Conservation (phyloP, 2,329 filamentous ascomycete species). For the Cercospora sp. region DNA sequence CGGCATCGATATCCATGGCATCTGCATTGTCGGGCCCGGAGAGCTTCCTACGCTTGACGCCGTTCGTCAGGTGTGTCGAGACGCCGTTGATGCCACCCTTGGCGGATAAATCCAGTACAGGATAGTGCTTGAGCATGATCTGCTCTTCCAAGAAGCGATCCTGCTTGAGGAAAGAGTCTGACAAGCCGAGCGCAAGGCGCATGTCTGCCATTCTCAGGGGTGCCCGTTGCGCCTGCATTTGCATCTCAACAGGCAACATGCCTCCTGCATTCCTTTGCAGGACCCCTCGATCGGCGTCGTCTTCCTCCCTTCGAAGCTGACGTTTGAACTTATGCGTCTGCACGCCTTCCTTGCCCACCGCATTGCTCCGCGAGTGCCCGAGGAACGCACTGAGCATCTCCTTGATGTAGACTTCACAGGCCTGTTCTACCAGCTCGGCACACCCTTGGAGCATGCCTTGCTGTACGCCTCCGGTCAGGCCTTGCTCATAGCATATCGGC, state of each 20-base stretch:
- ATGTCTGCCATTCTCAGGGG: constrained; percentile 78
- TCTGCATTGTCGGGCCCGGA: constrained; percentile 35
- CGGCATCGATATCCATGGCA: constrained; percentile 41
- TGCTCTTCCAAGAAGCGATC: constrained; percentile 74
- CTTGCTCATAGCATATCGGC: constrained; percentile 67
- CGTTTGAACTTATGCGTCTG: constrained; percentile 76
- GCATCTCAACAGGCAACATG: constrained; percentile 77
- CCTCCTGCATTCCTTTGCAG: constrained; percentile 73
- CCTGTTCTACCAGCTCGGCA: constrained; percentile 62
- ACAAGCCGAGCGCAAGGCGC: constrained; percentile 71
- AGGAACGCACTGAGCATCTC: constrained; percentile 59
- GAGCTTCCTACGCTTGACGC: constrained; percentile 21
- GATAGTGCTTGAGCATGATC: constrained; percentile 52
- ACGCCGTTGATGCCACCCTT: constrained; percentile 5
- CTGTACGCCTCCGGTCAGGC: constrained; percentile 50
- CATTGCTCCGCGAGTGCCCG: constrained; percentile 57
- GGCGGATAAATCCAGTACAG: constrained; percentile 19
- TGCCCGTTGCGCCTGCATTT: constrained; percentile 69
- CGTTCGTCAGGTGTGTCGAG: constrained; percentile 24
- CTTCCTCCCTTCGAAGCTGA: constrained; percentile 75
- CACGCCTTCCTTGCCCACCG: constrained; percentile 52
- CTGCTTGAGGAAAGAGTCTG: constrained; percentile 72
- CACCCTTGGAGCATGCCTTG: constrained; percentile 46
- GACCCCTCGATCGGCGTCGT: constrained; percentile 70
- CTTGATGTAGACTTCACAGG: constrained; percentile 64